Conservation (phyloP, 176 grass and related monocot genomes). For the Cymbopogon citratus region DNA sequence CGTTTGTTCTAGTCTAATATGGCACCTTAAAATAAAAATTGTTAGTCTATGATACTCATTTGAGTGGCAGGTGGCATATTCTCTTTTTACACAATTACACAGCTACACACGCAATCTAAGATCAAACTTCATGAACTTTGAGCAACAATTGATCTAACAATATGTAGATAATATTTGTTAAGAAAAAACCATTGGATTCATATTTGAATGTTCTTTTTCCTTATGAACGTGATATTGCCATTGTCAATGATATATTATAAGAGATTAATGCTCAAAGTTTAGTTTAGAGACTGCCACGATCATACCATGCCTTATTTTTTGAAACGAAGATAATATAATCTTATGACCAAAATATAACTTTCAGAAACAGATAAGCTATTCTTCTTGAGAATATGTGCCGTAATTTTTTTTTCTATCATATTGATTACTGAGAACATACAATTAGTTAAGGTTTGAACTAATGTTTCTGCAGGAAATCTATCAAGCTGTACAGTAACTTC, state of each 20-base stretch:
- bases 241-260: too few species aligned
- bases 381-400: background rate
- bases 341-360: background rate
- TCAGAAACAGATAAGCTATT: background rate
- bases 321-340: background rate
- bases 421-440: constrained; percentile 13
- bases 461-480: constrained; percentile 68
- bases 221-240: too few species aligned
- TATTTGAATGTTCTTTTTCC: too few species aligned
- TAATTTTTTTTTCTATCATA: constrained; percentile 1
- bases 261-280: too few species aligned
- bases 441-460: constrained; percentile 21
- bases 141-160: background rate
- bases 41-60: background rate
- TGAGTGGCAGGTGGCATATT: background rate
- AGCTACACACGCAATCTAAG: background rate
- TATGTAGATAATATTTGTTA: background rate
- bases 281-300: background rate
- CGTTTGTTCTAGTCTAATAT: too few species aligned
- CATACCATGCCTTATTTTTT: background rate
- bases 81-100: background rate
- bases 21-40: too few species aligned
- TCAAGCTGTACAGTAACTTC: constrained; percentile 91
- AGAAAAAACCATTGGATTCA: background rate
- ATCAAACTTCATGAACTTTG: background rate